phyloP scores from a whole-genome alignment of 208 protist genomes.

The Leishmania gerbilli region DNA sequence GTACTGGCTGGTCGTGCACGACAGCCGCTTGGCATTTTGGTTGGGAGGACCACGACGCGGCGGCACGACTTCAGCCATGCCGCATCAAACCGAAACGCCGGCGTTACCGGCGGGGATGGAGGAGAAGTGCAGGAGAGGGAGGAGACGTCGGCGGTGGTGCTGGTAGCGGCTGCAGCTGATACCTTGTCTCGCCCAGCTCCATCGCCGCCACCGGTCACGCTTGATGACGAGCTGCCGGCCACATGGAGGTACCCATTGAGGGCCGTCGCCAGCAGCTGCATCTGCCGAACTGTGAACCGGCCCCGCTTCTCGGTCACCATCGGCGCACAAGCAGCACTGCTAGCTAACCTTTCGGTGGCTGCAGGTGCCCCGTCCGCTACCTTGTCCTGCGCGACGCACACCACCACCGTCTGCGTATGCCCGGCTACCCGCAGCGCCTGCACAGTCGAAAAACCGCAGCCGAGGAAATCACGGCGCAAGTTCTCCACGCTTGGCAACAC shows the following conservation, averaged over 20 bases:
- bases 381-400: slow-evolving; percentile 33
- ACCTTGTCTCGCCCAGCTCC: background rate
- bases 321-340: background rate
- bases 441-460: slow-evolving; percentile 57
- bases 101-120: background rate
- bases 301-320: slow-evolving; percentile 19
- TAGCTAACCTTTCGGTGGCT: background rate
- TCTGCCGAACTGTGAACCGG: slow-evolving; percentile 21
- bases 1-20: background rate
- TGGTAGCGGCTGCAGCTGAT: background rate
- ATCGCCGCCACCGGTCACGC: background rate
- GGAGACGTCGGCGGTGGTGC: background rate
- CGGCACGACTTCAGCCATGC: slow-evolving; percentile 25
- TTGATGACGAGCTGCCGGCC: background rate
- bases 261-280: slow-evolving; percentile 12
- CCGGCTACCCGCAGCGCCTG: slow-evolving; percentile 67
- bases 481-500: slow-evolving; percentile 41
- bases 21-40: too few relatives aligned
- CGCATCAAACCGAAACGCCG: slow-evolving; percentile 15
- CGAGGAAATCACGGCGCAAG: slow-evolving; percentile 42
- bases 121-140: background rate
- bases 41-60: background rate
- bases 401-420: slow-evolving; percentile 66
- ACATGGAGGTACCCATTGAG: background rate
- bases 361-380: background rate